Evolutionary conservation across 1,284 basidiomycete species (phyloP), one percentile per base, ranked within the genome.

Genomic region (Cryptococcus sp.): DNA sequence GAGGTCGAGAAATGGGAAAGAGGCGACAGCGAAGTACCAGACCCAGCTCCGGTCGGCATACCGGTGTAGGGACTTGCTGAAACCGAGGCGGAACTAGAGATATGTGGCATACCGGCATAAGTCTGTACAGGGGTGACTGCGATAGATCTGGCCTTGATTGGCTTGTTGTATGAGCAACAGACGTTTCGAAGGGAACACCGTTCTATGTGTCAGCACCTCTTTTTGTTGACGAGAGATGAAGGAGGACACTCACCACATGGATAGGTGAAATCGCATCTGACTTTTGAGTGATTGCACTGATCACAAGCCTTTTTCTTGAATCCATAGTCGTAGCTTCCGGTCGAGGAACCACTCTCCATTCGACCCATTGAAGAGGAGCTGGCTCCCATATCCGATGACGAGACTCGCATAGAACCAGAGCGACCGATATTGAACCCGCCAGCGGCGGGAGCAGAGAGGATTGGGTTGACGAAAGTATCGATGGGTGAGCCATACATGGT

Each of bases 81-180:
- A 16, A 41, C 9, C 19, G 39, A 19, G 34, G 37, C 4, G 7
- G 50, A 50, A 13, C 24, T 43, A 24, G 49, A 43, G n/a, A 53
- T 22, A 7, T 50, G 9, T 11, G 49, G 28, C 28, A 28, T 28
- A 28, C 28, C 28, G 11, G 28, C 28, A 14, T 39, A 39, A 4
- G 7, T 7, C 36, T n/a, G 21, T 40, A 34, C 23, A 21, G 43
- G 18, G 41, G 48, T 41, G 46, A 43, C 5, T 41, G 45, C 31
- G 14, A 63, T 42, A 4, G 57, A 55, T 7, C 66, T 52, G 0
- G 62, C 54, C 25, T 62, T 61, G 32, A 58, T 61, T 14, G 88
- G 87, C 66, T 91, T 90, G 75, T 87, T 83, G 68, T 85, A 91
- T 0, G 87, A 88, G 75, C 89, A 92, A 3, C 83, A 79, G 53